A percentile compares a stretch with the other conserved stretches of the same genome.
phyloP scores from a whole-genome alignment of 257 asterid genomes.

The Salvia hispanica region DNA sequence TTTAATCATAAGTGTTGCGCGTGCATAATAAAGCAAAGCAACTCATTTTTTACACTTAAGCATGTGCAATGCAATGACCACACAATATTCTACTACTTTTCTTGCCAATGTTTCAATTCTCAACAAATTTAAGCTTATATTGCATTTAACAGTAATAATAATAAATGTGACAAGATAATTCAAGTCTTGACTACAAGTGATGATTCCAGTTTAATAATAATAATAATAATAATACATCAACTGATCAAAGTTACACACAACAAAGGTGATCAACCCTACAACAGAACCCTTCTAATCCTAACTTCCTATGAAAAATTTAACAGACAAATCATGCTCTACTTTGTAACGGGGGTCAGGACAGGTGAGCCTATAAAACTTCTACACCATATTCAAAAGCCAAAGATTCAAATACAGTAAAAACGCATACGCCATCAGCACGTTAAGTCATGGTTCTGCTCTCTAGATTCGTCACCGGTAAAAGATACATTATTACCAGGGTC shows the following conservation, averaged over 20 bases:
- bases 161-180: neutral
- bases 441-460: constrained; percentile 59
- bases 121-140: neutral
- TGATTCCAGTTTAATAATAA: constrained; percentile 35
- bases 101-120: neutral
- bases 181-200: constrained; percentile 23
- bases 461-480: constrained; percentile 51
- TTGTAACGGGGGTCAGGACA: constrained; percentile 37
- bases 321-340: constrained; percentile 36
- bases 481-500: constrained; percentile 42
- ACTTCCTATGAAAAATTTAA: constrained; percentile 15
- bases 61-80: constrained; percentile 1
- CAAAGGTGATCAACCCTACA: constrained; percentile 27
- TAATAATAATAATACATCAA: neutral
- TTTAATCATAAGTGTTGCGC: no score
- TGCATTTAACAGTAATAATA: neutral
- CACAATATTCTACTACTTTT: constrained; percentile 13
- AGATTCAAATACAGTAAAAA: constrained; percentile 32
- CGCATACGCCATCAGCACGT: constrained; percentile 47
- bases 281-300: constrained; percentile 41
- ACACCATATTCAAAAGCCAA: constrained; percentile 29
- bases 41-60: neutral
- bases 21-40: neutral
- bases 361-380: constrained; percentile 44
- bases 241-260: constrained; percentile 38